Percentiles rank a stretch among this genome's conserved stretches.
Evolutionary conservation across 805 yeast genomes (phyloP).

Genomic region (Candida endomychidarum): DNA sequence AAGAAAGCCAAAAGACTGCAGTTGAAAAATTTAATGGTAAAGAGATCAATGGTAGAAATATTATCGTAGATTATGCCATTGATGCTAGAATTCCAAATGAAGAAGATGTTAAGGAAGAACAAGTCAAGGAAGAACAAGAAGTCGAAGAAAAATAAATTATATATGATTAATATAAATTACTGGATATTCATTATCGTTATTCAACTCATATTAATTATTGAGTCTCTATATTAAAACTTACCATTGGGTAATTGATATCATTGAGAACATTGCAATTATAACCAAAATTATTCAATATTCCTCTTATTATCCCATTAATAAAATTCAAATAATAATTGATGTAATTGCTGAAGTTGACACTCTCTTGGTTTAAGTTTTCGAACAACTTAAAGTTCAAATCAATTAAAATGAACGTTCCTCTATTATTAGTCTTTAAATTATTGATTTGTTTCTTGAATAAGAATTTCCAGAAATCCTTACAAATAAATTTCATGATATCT

Average conservation of each 20-base stretch:
- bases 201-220: not conserved
- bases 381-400: slow-evolving; percentile 64
- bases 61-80: slow-evolving; percentile 72
- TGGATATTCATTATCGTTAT: not conserved
- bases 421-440: slow-evolving; percentile 86
- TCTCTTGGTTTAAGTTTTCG: slow-evolving; percentile 47
- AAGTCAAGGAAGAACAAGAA: slow-evolving; percentile 22
- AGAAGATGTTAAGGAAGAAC: slow-evolving; percentile 19
- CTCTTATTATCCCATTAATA: slow-evolving; percentile 75
- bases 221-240: slow-evolving; percentile 73
- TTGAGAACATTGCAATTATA: slow-evolving; percentile 64
- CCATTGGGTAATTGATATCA: slow-evolving; percentile 62
- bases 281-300: slow-evolving; percentile 68
- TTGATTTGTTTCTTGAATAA: slow-evolving; percentile 86
- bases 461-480: slow-evolving; percentile 87
- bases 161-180: slow-evolving; percentile 2
- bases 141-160: slow-evolving; percentile 3
- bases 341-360: slow-evolving; percentile 52
- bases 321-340: slow-evolving; percentile 59
- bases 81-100: slow-evolving; percentile 46
- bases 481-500: slow-evolving; percentile 86
- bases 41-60: slow-evolving; percentile 60
- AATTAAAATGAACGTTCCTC: slow-evolving; percentile 77
- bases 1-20: slow-evolving; percentile 69
- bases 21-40: slow-evolving; percentile 67